Evolutionary conservation across 306 rosid genomes (phyloP), one percentile per base, ranked within the genome.

Genomic region (Crataegus laevigata): DNA sequence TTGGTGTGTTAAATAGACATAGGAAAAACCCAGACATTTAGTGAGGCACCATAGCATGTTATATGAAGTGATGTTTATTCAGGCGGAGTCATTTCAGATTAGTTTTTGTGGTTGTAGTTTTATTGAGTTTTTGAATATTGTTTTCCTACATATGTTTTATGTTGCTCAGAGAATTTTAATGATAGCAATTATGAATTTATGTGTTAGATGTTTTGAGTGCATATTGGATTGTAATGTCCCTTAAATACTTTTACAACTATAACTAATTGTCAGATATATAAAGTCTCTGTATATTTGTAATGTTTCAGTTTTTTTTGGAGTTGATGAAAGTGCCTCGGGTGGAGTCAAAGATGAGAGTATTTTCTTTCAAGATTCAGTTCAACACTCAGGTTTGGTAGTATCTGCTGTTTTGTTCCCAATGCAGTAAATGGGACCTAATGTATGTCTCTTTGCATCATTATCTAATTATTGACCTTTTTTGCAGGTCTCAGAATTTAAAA

Each of bases 311-410:
- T 77, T 90, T 96, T 82, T 72, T 96, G 90, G 99, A 96, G 91
- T 86, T 82, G 82, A 89, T 96, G 99, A 96, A 90, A 86, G 99
- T 96, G 69, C 99, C 98, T 69, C 89, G 99, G 78, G 99, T 96
- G 84, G 98, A 96, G 86, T 89, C 98, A 80, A 96, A 96, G 77
- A 76, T 96, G 82, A 88, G 91, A 90, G 98, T 92, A 47, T 96
- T 96, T 79, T 82, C 98, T 71, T 96, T 96, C 86, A 96, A 92
- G 86, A 92, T 96, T 81, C 99, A 96, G 85, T 96, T 96, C 79
- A 72, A 84, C 64, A 36, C 91, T 84, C 99, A 96, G 98, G 99
- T 96, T 81, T 84, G 93, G 86, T 79, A 81, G 73, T 78, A 60
- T 79, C 73, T 74, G 18, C 79, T 79, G 68, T 78, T 80, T 32